Conservation (phyloP, 2,329 filamentous ascomycete species). For the Neoarthrinium moseri region DNA sequence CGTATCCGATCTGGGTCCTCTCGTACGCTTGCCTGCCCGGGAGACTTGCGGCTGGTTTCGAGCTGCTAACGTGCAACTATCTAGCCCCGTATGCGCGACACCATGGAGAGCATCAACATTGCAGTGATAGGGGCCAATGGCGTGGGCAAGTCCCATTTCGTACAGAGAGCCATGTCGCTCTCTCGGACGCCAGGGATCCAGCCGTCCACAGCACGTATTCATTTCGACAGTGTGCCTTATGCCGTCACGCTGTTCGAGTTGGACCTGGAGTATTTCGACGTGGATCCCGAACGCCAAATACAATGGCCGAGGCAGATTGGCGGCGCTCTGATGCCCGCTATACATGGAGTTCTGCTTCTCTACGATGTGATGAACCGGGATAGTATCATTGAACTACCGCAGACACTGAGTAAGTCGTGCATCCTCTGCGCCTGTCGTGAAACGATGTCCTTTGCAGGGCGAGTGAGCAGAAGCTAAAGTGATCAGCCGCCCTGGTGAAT, state of each 20-base stretch:
- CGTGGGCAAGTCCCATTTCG: conserved; percentile 68
- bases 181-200: conserved; percentile 51
- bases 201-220: conserved; percentile 55
- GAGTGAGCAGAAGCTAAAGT: conserved; percentile 17
- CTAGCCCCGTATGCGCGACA: conserved; percentile 18
- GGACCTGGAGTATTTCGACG: conserved; percentile 63
- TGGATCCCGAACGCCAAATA: conserved; percentile 56
- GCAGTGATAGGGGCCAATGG: conserved; percentile 65
- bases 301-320: conserved; percentile 68
- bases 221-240: conserved; percentile 57
- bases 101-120: conserved; percentile 63
- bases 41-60: too few species aligned
- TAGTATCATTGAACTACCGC: conserved; percentile 71
- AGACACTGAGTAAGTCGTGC: conserved; percentile 70
- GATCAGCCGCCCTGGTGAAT: conserved; percentile 69
- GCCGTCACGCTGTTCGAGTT: conserved; percentile 64
- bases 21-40: conserved; percentile 9
- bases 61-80: too few species aligned
- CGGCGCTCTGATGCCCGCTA: conserved; percentile 68
- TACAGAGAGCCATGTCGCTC: conserved; percentile 61
- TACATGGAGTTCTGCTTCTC: conserved; percentile 81
- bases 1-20: conserved; percentile 30
- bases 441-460: too few species aligned
- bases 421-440: too few species aligned
- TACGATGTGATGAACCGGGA: conserved; percentile 83